Conservation (phyloP, 1,284 basidiomycete genomes). For the Pseudozyma pruni region DNA sequence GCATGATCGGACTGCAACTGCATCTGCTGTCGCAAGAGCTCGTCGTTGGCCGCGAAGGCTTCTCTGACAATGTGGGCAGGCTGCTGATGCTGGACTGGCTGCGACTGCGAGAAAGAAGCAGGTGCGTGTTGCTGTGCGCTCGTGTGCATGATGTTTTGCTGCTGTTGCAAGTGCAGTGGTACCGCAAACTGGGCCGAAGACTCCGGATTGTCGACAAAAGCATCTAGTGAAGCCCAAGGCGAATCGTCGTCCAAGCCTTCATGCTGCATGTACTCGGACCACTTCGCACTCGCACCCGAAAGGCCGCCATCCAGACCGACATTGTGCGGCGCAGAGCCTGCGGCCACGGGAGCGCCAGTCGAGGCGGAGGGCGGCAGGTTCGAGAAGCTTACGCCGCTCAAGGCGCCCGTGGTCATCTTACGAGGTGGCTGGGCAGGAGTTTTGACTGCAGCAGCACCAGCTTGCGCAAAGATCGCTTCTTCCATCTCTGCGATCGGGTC, state of each 20-base stretch:
- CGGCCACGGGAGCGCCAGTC: background rate
- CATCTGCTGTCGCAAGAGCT: constrained; percentile 20
- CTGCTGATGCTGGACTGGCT: background rate
- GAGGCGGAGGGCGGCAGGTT: constrained; percentile 23
- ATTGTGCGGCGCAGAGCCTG: background rate
- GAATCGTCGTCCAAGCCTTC: constrained; percentile 38
- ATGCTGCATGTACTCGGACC: constrained; percentile 54
- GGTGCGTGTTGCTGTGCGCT: constrained; percentile 9
- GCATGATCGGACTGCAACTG: constrained; percentile 3
- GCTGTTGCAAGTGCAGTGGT: constrained; percentile 19
- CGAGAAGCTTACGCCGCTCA: constrained; percentile 23
- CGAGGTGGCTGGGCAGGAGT: background rate
- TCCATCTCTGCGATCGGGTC: constrained; percentile 45
- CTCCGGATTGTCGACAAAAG: constrained; percentile 50
- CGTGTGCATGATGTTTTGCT: constrained; percentile 20
- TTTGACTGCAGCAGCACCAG: constrained; percentile 39
- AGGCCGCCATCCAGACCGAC: background rate
- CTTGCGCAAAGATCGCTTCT: constrained; percentile 49
- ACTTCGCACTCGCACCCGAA: constrained; percentile 18
- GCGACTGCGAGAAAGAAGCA: background rate
- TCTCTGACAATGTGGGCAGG: background rate
- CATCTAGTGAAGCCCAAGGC: constrained; percentile 57
- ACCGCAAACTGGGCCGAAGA: constrained; percentile 36
- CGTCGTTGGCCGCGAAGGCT: constrained; percentile 27
- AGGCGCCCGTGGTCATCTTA: background rate